These are phyloP conservation scores for Picochlorum sp. DNA, from an alignment of 139 green algal species.

Conservation along the genomic window DNA sequence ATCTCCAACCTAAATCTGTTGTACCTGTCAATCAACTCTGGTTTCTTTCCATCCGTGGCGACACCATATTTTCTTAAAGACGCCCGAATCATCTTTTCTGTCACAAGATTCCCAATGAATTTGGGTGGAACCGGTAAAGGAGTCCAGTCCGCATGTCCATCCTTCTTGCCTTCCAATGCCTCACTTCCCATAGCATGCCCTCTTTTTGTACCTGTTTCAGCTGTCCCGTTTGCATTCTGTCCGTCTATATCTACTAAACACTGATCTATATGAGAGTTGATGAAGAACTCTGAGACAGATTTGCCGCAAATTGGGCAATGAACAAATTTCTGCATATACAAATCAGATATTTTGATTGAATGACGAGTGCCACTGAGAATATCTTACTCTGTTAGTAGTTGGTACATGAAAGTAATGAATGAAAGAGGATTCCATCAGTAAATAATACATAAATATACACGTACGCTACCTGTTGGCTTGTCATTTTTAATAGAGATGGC, in stretches of 20 bases:
- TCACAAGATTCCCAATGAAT: constrained; percentile 12
- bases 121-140: constrained; percentile 17
- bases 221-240: background rate
- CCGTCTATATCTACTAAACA: constrained; percentile 1
- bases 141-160: background rate
- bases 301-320: constrained; percentile 19
- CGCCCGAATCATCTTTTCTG: constrained; percentile 13
- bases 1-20: constrained; percentile 12
- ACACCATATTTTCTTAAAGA: constrained; percentile 11
- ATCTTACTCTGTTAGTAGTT: too few species aligned
- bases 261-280: constrained; percentile 24
- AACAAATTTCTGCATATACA: too few species aligned
- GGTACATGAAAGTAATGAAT: too few species aligned
- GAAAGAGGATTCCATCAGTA: too few species aligned
- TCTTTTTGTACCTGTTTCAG: background rate
- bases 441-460: too few species aligned
- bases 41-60: constrained; percentile 9
- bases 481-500: too few species aligned
- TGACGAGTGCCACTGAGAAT: too few species aligned
- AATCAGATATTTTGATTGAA: too few species aligned
- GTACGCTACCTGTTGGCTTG: too few species aligned
- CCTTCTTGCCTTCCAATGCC: background rate
- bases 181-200: too few species aligned
- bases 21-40: constrained; percentile 22
- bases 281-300: constrained; percentile 16